These are phyloP conservation scores for Drosera spatulata DNA, from an alignment of 179 eudicot genomes.

Conservation along the genomic window DNA sequence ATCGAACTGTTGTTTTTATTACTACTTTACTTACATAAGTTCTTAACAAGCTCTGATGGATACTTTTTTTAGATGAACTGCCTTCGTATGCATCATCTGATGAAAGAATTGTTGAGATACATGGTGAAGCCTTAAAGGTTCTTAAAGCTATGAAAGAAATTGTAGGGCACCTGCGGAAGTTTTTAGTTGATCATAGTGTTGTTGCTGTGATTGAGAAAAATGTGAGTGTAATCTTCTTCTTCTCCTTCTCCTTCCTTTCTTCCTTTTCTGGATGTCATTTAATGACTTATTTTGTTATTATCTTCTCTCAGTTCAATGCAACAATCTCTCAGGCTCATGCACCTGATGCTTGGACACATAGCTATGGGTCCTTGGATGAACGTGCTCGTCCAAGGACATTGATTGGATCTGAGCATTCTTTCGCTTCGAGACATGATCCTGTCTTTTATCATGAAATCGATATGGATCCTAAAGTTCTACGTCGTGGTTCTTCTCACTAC, in stretches of 20 bases:
- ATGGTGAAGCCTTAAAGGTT: constrained; percentile 76
- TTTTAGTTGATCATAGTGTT: constrained; percentile 78
- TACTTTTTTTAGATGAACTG: constrained; percentile 13
- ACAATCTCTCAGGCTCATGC: constrained; percentile 44
- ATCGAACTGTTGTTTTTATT: no score
- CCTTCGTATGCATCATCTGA: constrained; percentile 3
- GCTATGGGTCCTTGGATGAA: constrained; percentile 17
- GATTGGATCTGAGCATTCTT: constrained; percentile 35
- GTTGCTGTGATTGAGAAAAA: constrained; percentile 71
- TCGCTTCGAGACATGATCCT: constrained; percentile 39
- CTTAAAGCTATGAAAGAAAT: constrained; percentile 67
- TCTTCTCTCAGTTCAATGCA: constrained; percentile 36
- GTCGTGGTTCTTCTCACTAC: constrained; percentile 46
- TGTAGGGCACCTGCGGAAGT: constrained; percentile 76
- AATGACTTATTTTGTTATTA: constrained; percentile 5
- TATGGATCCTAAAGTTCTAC: constrained; percentile 29
- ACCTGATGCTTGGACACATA: constrained; percentile 55
- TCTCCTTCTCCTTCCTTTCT: background rate
- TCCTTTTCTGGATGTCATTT: background rate
- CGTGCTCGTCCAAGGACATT: constrained; percentile 28
- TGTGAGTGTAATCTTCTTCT: constrained; percentile 28
- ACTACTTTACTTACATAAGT: no score
- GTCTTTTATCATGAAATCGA: constrained; percentile 45
- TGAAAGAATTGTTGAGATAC: constrained; percentile 13
- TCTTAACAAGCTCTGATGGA: constrained; percentile 2